These are phyloP conservation scores for Trichoderma sp. DNA, from an alignment of 2,329 filamentous ascomycete genomes.

Conservation along the genomic window DNA sequence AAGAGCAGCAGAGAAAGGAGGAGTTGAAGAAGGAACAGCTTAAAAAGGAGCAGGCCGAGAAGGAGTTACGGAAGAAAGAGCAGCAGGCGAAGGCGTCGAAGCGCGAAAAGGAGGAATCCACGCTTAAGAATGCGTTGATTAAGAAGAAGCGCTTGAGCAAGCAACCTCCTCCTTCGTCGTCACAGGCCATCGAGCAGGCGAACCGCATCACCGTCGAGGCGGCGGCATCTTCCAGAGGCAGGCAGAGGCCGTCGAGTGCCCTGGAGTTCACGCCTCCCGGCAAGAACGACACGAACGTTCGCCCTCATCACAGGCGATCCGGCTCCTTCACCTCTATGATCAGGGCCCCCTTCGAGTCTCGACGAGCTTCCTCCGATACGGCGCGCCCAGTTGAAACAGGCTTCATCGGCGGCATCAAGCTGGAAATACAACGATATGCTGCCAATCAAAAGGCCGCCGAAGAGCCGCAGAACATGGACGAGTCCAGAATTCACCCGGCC, in stretches of 20 bases:
- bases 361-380: constrained; percentile 41
- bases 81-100: constrained; percentile 34
- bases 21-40: constrained; percentile 36
- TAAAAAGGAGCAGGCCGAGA: constrained; percentile 26
- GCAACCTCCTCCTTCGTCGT: constrained; percentile 36
- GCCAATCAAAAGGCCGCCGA: constrained; percentile 38
- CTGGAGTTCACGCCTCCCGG: constrained; percentile 34
- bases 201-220: constrained; percentile 30
- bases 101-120: constrained; percentile 25
- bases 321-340: constrained; percentile 44
- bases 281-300: constrained; percentile 32
- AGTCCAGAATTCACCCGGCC: constrained; percentile 41
- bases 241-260: constrained; percentile 34
- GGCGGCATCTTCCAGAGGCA: constrained; percentile 25
- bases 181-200: constrained; percentile 28
- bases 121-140: constrained; percentile 34
- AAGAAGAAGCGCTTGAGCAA: constrained; percentile 40
- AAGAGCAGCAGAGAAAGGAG: constrained; percentile 25
- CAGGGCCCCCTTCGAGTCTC: constrained; percentile 41
- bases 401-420: constrained; percentile 48
- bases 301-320: constrained; percentile 39
- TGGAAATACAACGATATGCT: constrained; percentile 45
- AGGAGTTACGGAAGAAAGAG: constrained; percentile 22
- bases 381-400: constrained; percentile 34
- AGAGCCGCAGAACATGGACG: constrained; percentile 33